phyloP scores from a whole-genome alignment of 2,329 filamentous ascomycete species.

The Monilinia aucupariae region DNA sequence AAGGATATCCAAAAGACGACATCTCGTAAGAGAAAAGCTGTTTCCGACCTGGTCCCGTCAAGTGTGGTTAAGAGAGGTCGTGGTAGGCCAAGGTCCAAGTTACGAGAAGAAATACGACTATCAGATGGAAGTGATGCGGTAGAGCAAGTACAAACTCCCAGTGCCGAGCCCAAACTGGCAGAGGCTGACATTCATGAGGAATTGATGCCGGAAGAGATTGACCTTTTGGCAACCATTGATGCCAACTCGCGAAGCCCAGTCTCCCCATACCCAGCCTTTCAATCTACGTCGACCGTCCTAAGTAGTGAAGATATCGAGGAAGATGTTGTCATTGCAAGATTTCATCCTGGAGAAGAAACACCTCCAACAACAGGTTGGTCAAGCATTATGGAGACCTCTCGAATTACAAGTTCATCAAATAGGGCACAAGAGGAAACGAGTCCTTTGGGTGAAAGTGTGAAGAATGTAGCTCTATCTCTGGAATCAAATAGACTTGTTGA shows the following conservation, averaged over 20 bases:
- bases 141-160: constrained; percentile 22
- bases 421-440: neutral
- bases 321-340: constrained; percentile 31
- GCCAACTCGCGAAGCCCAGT: constrained; percentile 6
- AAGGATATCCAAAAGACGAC: constrained; percentile 26
- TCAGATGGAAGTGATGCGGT: constrained; percentile 25
- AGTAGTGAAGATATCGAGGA: constrained; percentile 14
- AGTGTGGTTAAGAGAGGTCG: constrained; percentile 14
- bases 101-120: constrained; percentile 14
- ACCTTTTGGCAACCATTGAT: constrained; percentile 12
- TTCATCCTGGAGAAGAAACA: constrained; percentile 27
- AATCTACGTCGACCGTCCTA: constrained; percentile 22
- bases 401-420: neutral
- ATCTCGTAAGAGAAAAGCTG: constrained; percentile 16
- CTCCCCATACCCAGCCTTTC: constrained; percentile 25
- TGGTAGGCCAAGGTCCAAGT: constrained; percentile 15
- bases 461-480: neutral
- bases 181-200: constrained; percentile 16
- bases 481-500: neutral
- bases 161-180: constrained; percentile 21
- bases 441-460: neutral
- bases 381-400: constrained; percentile 25
- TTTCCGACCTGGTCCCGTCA: neutral
- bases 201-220: constrained; percentile 15
- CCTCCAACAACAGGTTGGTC: constrained; percentile 29